These are phyloP conservation scores for Mycena vulgaris DNA, from an alignment of 768 basidiomycete species.

Conservation along the genomic window DNA sequence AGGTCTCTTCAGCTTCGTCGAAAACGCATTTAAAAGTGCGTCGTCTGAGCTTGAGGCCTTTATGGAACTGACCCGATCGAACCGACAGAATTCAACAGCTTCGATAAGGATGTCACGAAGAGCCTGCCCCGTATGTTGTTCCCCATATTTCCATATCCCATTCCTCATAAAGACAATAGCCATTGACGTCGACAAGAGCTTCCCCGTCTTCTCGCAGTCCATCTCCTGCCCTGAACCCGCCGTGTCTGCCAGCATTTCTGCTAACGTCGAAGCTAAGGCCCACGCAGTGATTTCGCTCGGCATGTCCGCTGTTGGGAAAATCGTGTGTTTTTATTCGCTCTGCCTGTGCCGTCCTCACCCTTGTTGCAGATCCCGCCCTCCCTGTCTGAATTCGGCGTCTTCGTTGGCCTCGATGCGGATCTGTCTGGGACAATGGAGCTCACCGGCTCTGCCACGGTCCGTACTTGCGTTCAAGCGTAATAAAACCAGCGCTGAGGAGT, in stretches of 20 bases:
- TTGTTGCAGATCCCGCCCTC: conserved; percentile 47
- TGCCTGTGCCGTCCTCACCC: neutral
- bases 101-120: conserved; percentile 40
- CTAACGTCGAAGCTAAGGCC: conserved; percentile 41
- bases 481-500: neutral
- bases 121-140: conserved; percentile 36
- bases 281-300: conserved; percentile 44
- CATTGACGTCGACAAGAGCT: conserved; percentile 40
- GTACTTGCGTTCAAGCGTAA: neutral
- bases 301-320: conserved; percentile 41
- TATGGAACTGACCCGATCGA: neutral
- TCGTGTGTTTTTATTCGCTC: conserved; percentile 27
- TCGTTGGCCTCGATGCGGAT: conserved; percentile 45
- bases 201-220: conserved; percentile 39
- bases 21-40: conserved; percentile 29
- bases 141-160: neutral
- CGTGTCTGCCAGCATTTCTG: conserved; percentile 36
- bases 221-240: conserved; percentile 38
- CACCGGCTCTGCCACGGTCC: conserved; percentile 40
- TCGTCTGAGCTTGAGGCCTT: neutral
- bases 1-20: conserved; percentile 37
- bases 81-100: conserved; percentile 40
- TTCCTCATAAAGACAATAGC: conserved; percentile 10
- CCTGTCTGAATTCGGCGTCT: conserved; percentile 46
- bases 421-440: conserved; percentile 49